Percentiles rank a stretch among this genome's conserved stretches.
phyloP scores from a whole-genome alignment of 2,329 filamentous ascomycete genomes.

The Talaromyces sp. region DNA sequence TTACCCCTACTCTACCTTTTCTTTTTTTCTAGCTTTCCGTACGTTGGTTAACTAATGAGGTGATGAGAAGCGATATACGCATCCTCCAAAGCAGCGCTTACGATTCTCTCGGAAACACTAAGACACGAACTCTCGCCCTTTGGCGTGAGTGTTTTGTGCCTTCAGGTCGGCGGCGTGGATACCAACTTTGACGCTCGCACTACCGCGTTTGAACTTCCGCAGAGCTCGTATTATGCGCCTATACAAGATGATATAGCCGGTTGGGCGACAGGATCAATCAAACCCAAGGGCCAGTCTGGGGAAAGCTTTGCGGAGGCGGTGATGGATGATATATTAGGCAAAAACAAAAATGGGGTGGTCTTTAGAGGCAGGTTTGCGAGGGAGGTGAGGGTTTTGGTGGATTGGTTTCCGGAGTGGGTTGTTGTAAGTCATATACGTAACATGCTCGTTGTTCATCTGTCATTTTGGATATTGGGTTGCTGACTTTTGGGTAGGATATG shows the following conservation, averaged over 20 bases:
- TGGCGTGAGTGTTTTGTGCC: background rate
- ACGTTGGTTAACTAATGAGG: background rate
- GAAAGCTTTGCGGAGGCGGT: background rate
- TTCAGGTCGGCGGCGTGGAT: background rate
- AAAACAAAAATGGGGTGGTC: background rate
- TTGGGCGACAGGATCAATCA: background rate
- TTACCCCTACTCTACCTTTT: background rate
- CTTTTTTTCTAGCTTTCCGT: too few species aligned
- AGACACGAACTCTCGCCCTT: background rate
- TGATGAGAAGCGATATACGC: background rate
- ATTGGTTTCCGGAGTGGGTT: background rate
- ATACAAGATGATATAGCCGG: background rate
- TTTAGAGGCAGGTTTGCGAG: background rate
- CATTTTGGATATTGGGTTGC: background rate
- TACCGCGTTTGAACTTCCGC: background rate
- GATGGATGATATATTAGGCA: background rate
- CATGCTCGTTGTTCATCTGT: background rate
- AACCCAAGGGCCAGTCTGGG: background rate
- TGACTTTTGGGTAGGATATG: background rate
- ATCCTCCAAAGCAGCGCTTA: background rate
- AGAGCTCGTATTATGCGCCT: background rate
- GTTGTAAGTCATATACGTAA: background rate
- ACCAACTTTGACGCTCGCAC: background rate
- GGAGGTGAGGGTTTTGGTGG: background rate
- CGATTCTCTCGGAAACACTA: background rate